These are phyloP conservation scores for Diaporthe velutina DNA, from an alignment of 2,329 filamentous ascomycete species.

Conservation along the genomic window DNA sequence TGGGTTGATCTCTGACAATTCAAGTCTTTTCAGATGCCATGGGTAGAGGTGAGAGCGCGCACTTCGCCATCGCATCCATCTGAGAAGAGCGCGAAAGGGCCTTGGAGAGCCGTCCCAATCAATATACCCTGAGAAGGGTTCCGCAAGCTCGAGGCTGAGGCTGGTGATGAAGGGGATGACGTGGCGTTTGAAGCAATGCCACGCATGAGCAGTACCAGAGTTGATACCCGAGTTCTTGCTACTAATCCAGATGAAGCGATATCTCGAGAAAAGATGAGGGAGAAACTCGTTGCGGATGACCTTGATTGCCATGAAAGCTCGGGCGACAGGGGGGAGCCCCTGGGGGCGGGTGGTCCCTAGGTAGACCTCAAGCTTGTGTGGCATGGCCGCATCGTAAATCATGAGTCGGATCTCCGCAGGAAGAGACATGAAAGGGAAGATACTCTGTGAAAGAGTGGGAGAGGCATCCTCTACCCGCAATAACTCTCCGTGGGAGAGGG, in stretches of 20 bases:
- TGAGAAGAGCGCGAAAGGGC: background rate
- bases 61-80: background rate
- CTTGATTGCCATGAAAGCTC: background rate
- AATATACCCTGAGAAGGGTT: too few species aligned
- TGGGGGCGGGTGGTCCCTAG: background rate
- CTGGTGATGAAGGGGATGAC: background rate
- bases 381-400: background rate
- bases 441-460: background rate
- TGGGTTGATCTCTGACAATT: too few species aligned
- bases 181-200: background rate
- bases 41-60: background rate
- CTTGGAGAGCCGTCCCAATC: too few species aligned
- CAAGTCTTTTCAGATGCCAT: background rate
- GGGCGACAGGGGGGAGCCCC: background rate
- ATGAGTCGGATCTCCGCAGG: background rate
- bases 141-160: background rate
- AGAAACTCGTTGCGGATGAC: background rate
- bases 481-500: background rate
- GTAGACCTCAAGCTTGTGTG: background rate
- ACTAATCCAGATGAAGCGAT: background rate
- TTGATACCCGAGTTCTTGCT: accelerated
- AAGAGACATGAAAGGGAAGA: background rate
- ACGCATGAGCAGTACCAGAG: background rate
- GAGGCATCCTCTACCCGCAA: too few species aligned
- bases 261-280: background rate